Evolutionary conservation across 2,329 filamentous ascomycete species (phyloP).

Genomic region (Bipolaris bicolor): DNA sequence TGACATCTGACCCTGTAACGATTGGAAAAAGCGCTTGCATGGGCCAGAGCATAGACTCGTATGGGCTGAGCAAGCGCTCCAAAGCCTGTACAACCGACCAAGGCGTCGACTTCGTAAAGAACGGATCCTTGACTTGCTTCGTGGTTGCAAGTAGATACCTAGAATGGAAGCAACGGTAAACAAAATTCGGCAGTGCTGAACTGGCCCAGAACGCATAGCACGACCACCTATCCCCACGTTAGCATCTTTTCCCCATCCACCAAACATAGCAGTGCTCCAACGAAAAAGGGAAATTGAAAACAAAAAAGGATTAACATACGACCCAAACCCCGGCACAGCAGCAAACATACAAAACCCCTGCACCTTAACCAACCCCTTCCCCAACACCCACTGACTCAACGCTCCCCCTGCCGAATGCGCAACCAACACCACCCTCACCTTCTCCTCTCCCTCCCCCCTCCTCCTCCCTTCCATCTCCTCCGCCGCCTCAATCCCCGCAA

Average conservation of each 20-base stretch:
- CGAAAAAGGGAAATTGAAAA: too few relatives aligned
- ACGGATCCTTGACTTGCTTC: slow-evolving; percentile 56
- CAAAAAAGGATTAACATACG: slow-evolving; percentile 49
- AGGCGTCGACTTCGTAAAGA: slow-evolving; percentile 58
- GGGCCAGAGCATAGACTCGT: slow-evolving; percentile 62
- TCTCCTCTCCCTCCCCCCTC: slow-evolving; percentile 19
- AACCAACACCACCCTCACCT: slow-evolving; percentile 53
- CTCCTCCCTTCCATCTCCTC: slow-evolving; percentile 42
- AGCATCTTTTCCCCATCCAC: not conserved
- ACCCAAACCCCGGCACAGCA: slow-evolving; percentile 58
- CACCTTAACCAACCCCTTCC: slow-evolving; percentile 49
- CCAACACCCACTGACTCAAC: slow-evolving; percentile 58
- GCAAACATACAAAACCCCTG: slow-evolving; percentile 56
- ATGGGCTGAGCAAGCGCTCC: slow-evolving; percentile 53
- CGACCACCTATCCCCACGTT: slow-evolving; percentile 16
- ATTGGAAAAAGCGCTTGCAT: slow-evolving; percentile 57
- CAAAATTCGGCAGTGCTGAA: slow-evolving; percentile 33
- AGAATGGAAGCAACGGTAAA: slow-evolving; percentile 57
- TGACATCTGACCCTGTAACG: slow-evolving; percentile 50
- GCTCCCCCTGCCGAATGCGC: slow-evolving; percentile 62
- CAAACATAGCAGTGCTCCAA: too few relatives aligned
- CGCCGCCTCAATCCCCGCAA: slow-evolving; percentile 46
- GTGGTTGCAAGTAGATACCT: slow-evolving; percentile 61
- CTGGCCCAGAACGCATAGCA: slow-evolving; percentile 36
- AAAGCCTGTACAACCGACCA: slow-evolving; percentile 52